phyloP scores from a whole-genome alignment of 78 protist species.

The Blattamonas nauphoetae region DNA sequence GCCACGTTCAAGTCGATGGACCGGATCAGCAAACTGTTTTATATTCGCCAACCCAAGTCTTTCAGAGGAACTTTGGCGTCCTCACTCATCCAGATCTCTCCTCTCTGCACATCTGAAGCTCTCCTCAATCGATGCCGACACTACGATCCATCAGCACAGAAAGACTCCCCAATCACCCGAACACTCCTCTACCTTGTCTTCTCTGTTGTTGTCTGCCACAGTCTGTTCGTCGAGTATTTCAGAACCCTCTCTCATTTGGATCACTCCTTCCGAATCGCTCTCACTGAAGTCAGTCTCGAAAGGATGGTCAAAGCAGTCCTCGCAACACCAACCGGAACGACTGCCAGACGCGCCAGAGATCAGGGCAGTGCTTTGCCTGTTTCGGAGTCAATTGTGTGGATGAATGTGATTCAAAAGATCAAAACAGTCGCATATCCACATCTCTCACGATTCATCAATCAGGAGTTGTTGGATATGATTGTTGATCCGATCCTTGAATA shows the following conservation, averaged over 20 bases:
- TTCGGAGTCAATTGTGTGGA: not conserved
- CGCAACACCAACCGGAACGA: not conserved
- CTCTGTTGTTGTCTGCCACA: not conserved
- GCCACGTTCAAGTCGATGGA: too few species aligned
- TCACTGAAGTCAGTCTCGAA: not conserved
- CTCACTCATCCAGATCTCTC: not conserved
- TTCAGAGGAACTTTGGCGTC: not conserved
- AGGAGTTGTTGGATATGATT: not conserved
- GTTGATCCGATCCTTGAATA: not conserved
- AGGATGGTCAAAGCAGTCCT: not conserved
- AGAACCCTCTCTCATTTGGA: not conserved
- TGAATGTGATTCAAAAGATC: not conserved
- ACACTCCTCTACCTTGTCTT: not conserved
- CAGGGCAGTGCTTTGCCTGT: not conserved
- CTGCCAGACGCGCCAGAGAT: not conserved
- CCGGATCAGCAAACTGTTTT: not conserved
- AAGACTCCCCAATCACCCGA: not conserved
- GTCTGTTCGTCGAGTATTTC: not conserved
- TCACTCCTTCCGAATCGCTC: not conserved
- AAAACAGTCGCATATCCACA: not conserved
- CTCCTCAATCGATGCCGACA: not conserved
- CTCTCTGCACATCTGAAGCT: not conserved
- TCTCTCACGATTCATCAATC: not conserved
- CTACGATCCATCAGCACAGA: not conserved
- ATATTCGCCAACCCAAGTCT: not conserved